Base-by-base conservation (phyloP, 495 filamentous ascomycete genomes). In the Trichoderma reesei region DNA sequence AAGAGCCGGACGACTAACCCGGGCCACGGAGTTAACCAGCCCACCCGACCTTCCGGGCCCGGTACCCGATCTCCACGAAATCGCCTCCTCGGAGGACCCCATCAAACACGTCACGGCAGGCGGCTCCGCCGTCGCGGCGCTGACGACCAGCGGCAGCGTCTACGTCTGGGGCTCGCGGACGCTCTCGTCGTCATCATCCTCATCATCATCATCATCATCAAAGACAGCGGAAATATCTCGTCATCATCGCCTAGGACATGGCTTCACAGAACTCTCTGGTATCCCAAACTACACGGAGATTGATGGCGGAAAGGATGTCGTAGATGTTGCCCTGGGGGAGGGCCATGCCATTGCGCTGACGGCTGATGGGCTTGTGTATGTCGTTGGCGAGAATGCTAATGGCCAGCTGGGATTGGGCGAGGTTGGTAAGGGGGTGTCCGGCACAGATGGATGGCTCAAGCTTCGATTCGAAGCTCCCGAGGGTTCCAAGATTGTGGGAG, bases 151-250 rank as follows among this genome's bases (percentile, higher is more conserved):
- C 3, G 70, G 76, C 48, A 86, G 86, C 68, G 70, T 88, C 4
- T 90, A 89, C 70, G 65, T 82, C 48, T 90, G 88, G 88, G 86
- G 88, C 59, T 72, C 76, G 3, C 66, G 72, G 13, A 3, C 61
- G 26, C 9, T 41, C 6, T 26, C 38, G n/a, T 9, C 26, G 26
- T 26, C 26, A 26, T 26, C 51, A 34, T 10, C 46, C 10, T 16
- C 61, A n/a, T 26, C 38, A 14, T 9, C 61, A n/a, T 26, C 38
- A 14, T 9, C 51, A 34, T 10, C 46, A 69, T 69, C 39, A 70
- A 56, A 36, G 26, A 11, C 51, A 16, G 33, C 51, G 16, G 51
- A 11, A 3, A 16, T 8, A 5, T 56, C 51, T 33, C 51, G 13
- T 10, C 65, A 0, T 64, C 63, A 36, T 34, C 33, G 37, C 61